These are phyloP conservation scores for Hypomontagnella monticulosa DNA, from an alignment of 495 filamentous ascomycete genomes.

Conservation along the genomic window DNA sequence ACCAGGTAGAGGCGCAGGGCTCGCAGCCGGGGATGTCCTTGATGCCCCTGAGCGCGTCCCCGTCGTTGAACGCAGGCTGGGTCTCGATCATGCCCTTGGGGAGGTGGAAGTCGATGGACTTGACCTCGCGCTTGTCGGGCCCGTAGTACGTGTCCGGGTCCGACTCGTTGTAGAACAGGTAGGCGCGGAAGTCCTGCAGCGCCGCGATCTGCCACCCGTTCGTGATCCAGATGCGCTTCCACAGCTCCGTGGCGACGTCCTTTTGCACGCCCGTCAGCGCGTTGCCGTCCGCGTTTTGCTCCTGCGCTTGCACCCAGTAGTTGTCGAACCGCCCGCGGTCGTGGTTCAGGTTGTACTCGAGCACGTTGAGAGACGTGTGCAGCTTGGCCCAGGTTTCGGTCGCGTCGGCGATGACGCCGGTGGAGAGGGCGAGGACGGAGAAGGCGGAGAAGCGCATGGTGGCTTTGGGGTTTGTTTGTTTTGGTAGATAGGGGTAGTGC, in stretches of 20 bases:
- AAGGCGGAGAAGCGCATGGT: constrained; percentile 10
- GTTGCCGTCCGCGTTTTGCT: constrained; percentile 9
- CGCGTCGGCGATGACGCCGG: neutral
- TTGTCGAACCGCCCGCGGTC: constrained; percentile 12
- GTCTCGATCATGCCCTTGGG: constrained; percentile 16
- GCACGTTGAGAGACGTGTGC: neutral
- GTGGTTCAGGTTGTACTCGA: constrained; percentile 11
- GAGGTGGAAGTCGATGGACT: constrained; percentile 9
- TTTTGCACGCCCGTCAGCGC: neutral
- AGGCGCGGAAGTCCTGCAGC: constrained; percentile 6
- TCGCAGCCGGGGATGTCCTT: constrained; percentile 12
- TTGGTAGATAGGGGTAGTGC: no score
- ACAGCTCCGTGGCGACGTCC: neutral
- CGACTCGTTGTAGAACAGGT: constrained; percentile 15
- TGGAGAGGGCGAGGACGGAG: constrained; percentile 3
- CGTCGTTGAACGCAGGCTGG: constrained; percentile 19
- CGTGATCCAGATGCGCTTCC: neutral
- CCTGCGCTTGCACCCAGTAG: neutral
- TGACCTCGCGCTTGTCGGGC: neutral
- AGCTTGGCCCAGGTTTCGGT: constrained; percentile 15
- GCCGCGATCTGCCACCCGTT: constrained; percentile 16
- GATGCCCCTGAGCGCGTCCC: neutral
- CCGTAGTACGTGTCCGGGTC: constrained; percentile 17
- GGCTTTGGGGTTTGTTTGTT: neutral
- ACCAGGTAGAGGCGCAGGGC: constrained; percentile 11